Evolutionary conservation across 2,329 filamentous ascomycete species (phyloP).

Genomic region (Magnaporthales sp.): DNA sequence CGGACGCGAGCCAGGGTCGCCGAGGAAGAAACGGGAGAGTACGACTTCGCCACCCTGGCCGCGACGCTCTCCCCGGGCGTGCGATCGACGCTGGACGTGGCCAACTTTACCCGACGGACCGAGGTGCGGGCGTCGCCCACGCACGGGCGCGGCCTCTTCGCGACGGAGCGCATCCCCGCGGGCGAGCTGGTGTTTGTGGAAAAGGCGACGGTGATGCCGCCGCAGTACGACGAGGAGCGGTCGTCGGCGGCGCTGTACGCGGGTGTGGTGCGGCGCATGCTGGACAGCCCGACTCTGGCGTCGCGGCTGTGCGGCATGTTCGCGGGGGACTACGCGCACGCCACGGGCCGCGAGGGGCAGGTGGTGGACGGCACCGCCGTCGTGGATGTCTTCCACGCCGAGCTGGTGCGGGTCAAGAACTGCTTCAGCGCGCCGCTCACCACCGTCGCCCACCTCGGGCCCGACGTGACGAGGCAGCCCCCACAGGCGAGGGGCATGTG

Average conservation of each 20-base stretch:
- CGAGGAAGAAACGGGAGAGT: constrained; percentile 19
- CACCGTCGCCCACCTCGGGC: constrained; percentile 16
- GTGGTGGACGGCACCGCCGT: constrained; percentile 25
- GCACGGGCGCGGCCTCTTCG: constrained; percentile 33
- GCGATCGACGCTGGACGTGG: constrained; percentile 20
- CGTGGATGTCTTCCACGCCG: constrained; percentile 28
- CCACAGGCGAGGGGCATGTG: constrained; percentile 19
- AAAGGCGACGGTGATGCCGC: constrained; percentile 29
- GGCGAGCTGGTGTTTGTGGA: constrained; percentile 34
- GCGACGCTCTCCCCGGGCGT: constrained; percentile 8
- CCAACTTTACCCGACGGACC: constrained; percentile 24
- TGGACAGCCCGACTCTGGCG: constrained; percentile 25
- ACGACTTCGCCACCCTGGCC: constrained; percentile 20
- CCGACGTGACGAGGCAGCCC: constrained; percentile 4
- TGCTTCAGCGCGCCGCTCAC: constrained; percentile 27
- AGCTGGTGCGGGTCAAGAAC: constrained; percentile 30
- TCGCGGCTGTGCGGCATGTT: constrained; percentile 16
- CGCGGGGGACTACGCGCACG: constrained; percentile 22
- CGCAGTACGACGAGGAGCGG: constrained; percentile 29
- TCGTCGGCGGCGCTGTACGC: constrained; percentile 34
- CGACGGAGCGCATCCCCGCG: constrained; percentile 22
- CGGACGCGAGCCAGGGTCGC: constrained; percentile 15
- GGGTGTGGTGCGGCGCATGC: constrained; percentile 27
- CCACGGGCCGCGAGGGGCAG: constrained; percentile 19
- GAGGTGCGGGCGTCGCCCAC: constrained; percentile 20